Evolutionary conservation across 1,284 basidiomycete species (phyloP), one percentile per base, ranked within the genome.

Genomic region (Anthracocystis setariae): DNA sequence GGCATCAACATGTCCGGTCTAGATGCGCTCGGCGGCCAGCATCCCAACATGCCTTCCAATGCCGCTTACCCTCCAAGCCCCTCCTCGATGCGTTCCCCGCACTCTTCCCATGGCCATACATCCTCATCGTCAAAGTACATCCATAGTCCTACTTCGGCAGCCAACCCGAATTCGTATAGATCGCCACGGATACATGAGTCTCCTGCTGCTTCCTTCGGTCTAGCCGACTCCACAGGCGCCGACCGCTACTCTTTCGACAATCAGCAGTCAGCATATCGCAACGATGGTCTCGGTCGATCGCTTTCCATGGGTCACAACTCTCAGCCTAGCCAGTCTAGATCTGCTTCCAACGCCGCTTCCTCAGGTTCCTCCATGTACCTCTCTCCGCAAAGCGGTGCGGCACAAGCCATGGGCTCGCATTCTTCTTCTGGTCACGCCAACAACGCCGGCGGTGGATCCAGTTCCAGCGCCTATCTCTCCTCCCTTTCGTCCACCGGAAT

Each of bases 1-100:
- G 70, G 70, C 49, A 73, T 73, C 70, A 73, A 73, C 57, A 73
- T 73, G 70, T 33, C 64, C 3, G 59, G 59, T 20, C 52, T 67
- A 32, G 64, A 73, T 35, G n/a, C 51, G 24, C 21, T 64, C 1
- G 40, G 40, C 24, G 50, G 24, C 12, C 65, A 68, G 23, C 65
- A 62, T 55, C 46, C 62, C 3, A 40, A 35, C 18, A 33, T 55
- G 38, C 39, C 51, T 5, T n/a, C 47, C 0, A n/a, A 15, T 9
- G 55, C 37, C 25, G 57, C 57, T 2, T 65, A 65, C 44, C 68
- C 68, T 13, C 62, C 62, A 8, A 71, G 68, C 24, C 68, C 67
- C 3, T 61, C 56, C 2, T 71, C 68, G 13, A 51, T 71, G 48
- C 68, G 62, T 7, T 61, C 68, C 13, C 61, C 67, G 1, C 57